phyloP scores from a whole-genome alignment of 2,329 filamentous ascomycete species.

The Colletotrichum euphorbiae region DNA sequence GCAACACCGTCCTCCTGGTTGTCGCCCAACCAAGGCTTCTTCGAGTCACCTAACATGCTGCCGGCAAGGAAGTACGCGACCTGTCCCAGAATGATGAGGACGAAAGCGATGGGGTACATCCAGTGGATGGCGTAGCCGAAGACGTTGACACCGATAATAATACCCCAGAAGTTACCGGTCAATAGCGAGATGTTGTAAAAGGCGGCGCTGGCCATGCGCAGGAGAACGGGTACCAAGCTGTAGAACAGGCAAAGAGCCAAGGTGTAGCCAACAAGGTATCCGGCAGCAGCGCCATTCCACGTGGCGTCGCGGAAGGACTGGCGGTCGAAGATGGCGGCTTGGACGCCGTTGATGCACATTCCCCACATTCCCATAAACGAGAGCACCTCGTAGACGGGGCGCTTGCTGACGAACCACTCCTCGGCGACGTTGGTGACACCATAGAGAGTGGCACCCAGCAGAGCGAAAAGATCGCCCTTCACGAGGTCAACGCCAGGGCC shows the following conservation, averaged over 20 bases:
- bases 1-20: constrained; percentile 85
- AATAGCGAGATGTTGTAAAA: constrained; percentile 97
- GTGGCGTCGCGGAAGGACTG: constrained; percentile 71
- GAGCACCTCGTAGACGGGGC: constrained; percentile 92
- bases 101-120: constrained; percentile 96
- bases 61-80: constrained; percentile 89
- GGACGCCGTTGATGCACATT: constrained; percentile 89
- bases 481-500: constrained; percentile 77
- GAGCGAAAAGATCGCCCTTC: constrained; percentile 92
- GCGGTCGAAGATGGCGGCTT: constrained; percentile 93
- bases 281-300: constrained; percentile 76
- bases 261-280: constrained; percentile 92
- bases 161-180: constrained; percentile 97
- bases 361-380: constrained; percentile 91
- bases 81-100: constrained; percentile 88
- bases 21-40: constrained; percentile 94
- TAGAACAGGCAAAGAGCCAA: constrained; percentile 88
- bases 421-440: constrained; percentile 92
- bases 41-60: constrained; percentile 83
- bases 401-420: constrained; percentile 90
- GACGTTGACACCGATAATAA: constrained; percentile 89
- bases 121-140: constrained; percentile 85
- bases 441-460: constrained; percentile 91
- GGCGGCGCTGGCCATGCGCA: constrained; percentile 89
- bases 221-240: constrained; percentile 84